phyloP scores from a whole-genome alignment of 257 asterid species.

The Solanum appendiculatum region DNA sequence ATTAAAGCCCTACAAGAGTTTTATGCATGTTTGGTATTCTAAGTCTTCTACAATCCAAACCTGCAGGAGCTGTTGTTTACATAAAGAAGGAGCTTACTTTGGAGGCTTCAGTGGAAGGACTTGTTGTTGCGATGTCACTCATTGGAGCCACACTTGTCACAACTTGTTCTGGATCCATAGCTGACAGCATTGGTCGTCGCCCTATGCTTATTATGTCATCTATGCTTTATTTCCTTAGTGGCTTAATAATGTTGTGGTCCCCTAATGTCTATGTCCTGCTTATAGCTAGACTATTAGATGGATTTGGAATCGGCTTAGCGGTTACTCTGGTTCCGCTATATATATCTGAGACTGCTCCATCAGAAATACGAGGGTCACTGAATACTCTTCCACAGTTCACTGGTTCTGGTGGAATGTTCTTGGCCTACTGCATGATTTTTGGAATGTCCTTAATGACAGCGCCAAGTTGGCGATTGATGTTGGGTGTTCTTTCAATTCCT shows the following conservation, averaged over 20 bases:
- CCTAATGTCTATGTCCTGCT: slow-evolving; percentile 69
- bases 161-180: slow-evolving; percentile 67
- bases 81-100: slow-evolving; percentile 46
- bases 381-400: slow-evolving; percentile 80
- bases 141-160: slow-evolving; percentile 76
- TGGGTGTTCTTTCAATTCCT: slow-evolving; percentile 75
- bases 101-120: slow-evolving; percentile 53
- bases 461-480: slow-evolving; percentile 80
- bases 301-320: slow-evolving; percentile 73
- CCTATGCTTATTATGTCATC: slow-evolving; percentile 79
- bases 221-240: slow-evolving; percentile 57
- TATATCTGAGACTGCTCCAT: slow-evolving; percentile 78
- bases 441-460: slow-evolving; percentile 49
- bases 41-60: not conserved
- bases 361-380: slow-evolving; percentile 62
- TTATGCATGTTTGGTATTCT: not conserved
- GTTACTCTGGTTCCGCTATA: slow-evolving; percentile 71
- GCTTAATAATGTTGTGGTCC: slow-evolving; percentile 75
- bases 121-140: slow-evolving; percentile 71
- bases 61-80: slow-evolving; percentile 62
- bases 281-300: slow-evolving; percentile 64
- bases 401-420: slow-evolving; percentile 70
- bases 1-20: not conserved
- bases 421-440: slow-evolving; percentile 70
- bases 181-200: slow-evolving; percentile 60